Percentiles rank a stretch among this genome's conserved stretches.
Conservation (phyloP, 1,139 yeast genomes). For the Debaryomyces nepalensis region DNA sequence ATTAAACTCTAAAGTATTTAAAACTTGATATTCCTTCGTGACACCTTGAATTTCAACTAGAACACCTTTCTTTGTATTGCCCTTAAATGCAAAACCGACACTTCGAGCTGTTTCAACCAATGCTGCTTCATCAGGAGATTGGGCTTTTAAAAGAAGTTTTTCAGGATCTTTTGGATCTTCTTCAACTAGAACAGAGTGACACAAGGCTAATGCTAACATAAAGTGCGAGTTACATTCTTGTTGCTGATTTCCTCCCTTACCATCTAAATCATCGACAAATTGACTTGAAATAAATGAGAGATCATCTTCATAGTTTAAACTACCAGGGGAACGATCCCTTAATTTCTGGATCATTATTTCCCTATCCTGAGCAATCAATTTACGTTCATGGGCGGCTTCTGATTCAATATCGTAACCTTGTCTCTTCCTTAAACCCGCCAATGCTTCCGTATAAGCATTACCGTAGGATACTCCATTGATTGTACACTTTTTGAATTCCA, state of each 20-base stretch:
- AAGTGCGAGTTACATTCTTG: constrained; percentile 51
- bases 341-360: constrained; percentile 41
- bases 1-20: constrained; percentile 58
- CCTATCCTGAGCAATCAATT: constrained; percentile 42
- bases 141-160: constrained; percentile 53
- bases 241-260: constrained; percentile 34
- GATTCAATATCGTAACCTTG: constrained; percentile 57
- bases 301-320: constrained; percentile 41
- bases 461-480: constrained; percentile 59
- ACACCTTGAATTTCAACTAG: constrained; percentile 48
- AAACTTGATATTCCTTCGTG: constrained; percentile 49
- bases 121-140: constrained; percentile 70
- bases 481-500: constrained; percentile 67
- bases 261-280: constrained; percentile 45
- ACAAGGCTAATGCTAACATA: constrained; percentile 56
- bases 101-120: constrained; percentile 64
- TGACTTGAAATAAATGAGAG: constrained; percentile 54
- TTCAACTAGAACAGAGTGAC: constrained; percentile 65
- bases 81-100: constrained; percentile 55
- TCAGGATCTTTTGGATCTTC: constrained; percentile 43
- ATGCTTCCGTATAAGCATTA: constrained; percentile 64
- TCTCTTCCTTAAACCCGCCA: constrained; percentile 60
- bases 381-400: constrained; percentile 47
- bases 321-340: constrained; percentile 21
- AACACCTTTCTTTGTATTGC: constrained; percentile 51